phyloP scores from a whole-genome alignment of 805 yeast genomes.

The Candida ulmi region DNA sequence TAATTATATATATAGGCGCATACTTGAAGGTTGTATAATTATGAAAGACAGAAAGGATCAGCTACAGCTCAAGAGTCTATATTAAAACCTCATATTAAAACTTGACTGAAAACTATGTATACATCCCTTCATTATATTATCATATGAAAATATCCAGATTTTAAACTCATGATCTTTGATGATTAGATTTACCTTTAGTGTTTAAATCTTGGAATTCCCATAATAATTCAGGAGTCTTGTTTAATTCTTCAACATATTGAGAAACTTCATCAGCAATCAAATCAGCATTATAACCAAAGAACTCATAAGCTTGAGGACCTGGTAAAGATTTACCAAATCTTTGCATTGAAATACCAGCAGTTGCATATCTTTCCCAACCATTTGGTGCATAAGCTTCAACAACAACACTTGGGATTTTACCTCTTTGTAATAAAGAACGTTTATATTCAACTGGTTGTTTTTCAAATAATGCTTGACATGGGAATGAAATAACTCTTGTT shows the following conservation, averaged over 20 bases:
- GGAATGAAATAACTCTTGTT: constrained; percentile 26
- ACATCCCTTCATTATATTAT: no score
- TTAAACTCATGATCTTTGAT: no score
- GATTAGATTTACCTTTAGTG: constrained; percentile 3
- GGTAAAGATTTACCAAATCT: constrained; percentile 31
- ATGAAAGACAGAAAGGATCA: no score
- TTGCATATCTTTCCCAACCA: constrained; percentile 33
- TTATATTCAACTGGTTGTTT: constrained; percentile 23
- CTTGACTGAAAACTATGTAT: no score
- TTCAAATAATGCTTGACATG: constrained; percentile 28
- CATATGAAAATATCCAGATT: no score
- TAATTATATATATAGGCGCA: no score
- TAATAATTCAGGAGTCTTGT: constrained; percentile 11
- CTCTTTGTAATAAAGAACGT: constrained; percentile 21
- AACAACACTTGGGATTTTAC: constrained; percentile 25
- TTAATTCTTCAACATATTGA: constrained; percentile 16
- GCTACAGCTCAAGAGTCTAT: no score
- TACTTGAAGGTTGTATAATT: no score
- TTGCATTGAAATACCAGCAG: constrained; percentile 29
- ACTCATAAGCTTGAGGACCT: constrained; percentile 26
- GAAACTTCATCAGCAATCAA: constrained; percentile 25
- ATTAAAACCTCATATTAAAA: no score
- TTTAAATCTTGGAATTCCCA: constrained; percentile 28
- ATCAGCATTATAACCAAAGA: constrained; percentile 25
- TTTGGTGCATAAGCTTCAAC: constrained; percentile 30